Percentiles rank a stretch among this genome's conserved stretches.
Conservation (phyloP, 1,139 yeast genomes). For the Meyerozyma smithsonii region DNA sequence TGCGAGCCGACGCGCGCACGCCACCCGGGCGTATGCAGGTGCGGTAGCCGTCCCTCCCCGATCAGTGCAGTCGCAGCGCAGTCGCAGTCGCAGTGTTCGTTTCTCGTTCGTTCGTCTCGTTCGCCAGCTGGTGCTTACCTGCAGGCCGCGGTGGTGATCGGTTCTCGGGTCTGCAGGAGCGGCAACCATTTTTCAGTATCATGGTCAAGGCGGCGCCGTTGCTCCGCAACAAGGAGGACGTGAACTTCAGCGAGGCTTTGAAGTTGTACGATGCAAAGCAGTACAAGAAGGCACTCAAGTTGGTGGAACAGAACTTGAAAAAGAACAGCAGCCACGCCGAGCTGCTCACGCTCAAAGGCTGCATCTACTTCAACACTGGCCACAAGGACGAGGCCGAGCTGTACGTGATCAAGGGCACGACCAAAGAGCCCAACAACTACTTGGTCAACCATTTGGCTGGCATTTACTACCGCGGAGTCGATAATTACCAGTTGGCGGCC, state of each 20-base stretch:
- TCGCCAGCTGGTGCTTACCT: constrained; percentile 5
- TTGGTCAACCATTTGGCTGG: constrained; percentile 86
- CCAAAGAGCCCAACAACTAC: constrained; percentile 54
- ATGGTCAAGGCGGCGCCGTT: constrained; percentile 27
- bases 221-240: constrained; percentile 53
- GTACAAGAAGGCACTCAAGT: constrained; percentile 78
- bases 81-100: too few species aligned
- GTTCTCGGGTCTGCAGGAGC: too few species aligned
- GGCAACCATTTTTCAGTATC: too few species aligned
- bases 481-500: constrained; percentile 72
- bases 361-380: constrained; percentile 46
- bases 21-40: too few species aligned
- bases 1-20: too few species aligned
- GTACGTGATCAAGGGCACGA: constrained; percentile 56
- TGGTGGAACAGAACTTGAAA: constrained; percentile 72
- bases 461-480: constrained; percentile 67
- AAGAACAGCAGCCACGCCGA: constrained; percentile 76
- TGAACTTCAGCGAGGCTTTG: constrained; percentile 75
- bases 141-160: too few species aligned
- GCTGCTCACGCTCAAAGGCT: constrained; percentile 80
- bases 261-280: constrained; percentile 79
- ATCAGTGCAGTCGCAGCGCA: too few species aligned
- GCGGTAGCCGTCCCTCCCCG: too few species aligned
- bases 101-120: too few species aligned
- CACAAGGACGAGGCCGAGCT: constrained; percentile 62